Percentiles rank a stretch among this genome's conserved stretches.
Conservation (phyloP, 768 basidiomycete species). For the Kwoniella heveanensis region DNA sequence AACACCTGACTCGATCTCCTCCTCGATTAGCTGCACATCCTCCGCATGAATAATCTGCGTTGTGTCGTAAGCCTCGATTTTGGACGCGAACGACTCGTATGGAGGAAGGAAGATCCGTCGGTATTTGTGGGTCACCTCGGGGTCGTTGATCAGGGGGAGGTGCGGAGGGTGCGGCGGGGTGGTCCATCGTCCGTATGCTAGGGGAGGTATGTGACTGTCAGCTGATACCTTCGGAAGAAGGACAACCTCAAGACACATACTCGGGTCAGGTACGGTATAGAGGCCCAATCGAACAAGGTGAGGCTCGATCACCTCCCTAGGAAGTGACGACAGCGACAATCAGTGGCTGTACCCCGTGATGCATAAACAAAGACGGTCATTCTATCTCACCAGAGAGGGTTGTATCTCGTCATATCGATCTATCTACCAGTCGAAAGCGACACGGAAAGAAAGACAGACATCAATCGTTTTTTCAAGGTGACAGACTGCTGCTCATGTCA, state of each 20-base stretch:
- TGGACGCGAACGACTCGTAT: slow-evolving; percentile 23
- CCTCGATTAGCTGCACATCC: slow-evolving; percentile 44
- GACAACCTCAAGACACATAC: slow-evolving; percentile 23
- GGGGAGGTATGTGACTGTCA: slow-evolving; percentile 6
- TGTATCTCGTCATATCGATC: slow-evolving; percentile 33
- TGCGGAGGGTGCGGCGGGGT: slow-evolving; percentile 51
- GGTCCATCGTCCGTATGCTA: slow-evolving; percentile 55
- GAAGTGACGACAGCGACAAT: too few relatives aligned
- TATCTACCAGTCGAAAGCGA: background rate
- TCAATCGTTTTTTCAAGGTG: too few relatives aligned
- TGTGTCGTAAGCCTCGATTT: slow-evolving; percentile 41
- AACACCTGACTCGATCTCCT: slow-evolving; percentile 47
- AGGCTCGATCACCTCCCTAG: slow-evolving; percentile 55
- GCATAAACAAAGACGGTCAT: too few relatives aligned
- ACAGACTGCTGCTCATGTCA: too few relatives aligned
- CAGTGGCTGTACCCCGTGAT: too few relatives aligned
- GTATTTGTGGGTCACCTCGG: slow-evolving; percentile 37
- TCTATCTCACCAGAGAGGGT: slow-evolving; percentile 38
- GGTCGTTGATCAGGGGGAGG: slow-evolving; percentile 41
- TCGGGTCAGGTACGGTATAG: slow-evolving; percentile 53
- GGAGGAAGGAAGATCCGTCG: slow-evolving; percentile 53
- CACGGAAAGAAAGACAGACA: too few relatives aligned
- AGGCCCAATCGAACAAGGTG: slow-evolving; percentile 44
- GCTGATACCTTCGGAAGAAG: background rate
- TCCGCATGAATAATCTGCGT: slow-evolving; percentile 50